phyloP scores from a whole-genome alignment of 768 basidiomycete genomes.

The Lyophyllum atratum region DNA sequence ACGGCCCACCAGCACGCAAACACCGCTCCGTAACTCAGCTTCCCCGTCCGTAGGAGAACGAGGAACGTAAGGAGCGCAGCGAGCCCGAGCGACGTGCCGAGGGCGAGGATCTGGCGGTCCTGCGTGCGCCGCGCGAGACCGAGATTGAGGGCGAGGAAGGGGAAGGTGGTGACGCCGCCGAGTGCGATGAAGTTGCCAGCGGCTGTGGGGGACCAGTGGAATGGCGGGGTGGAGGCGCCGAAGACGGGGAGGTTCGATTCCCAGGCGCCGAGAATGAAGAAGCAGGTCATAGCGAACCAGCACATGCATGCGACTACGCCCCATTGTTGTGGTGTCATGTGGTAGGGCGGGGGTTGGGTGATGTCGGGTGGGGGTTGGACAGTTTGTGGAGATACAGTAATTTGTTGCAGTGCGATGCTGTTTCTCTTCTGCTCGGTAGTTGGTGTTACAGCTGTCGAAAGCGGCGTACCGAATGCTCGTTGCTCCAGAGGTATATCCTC shows the following conservation, averaged over 20 bases:
- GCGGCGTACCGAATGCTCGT: not conserved
- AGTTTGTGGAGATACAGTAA: not conserved
- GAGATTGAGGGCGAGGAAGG: conserved; percentile 67
- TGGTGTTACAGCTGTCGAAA: not conserved
- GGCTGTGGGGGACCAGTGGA: conserved; percentile 60
- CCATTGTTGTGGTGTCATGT: conserved; percentile 37
- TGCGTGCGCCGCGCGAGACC: conserved; percentile 57
- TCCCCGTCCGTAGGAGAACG: conserved; percentile 37
- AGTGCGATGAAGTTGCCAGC: conserved; percentile 75
- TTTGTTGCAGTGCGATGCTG: conserved; percentile 4
- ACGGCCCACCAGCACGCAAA: conserved; percentile 57
- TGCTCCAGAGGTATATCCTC: conserved; percentile 9
- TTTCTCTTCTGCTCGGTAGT: not conserved
- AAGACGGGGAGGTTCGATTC: conserved; percentile 70
- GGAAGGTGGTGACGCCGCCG: conserved; percentile 61
- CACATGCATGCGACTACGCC: conserved; percentile 65
- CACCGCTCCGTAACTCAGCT: conserved; percentile 43
- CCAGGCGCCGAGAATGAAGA: conserved; percentile 71
- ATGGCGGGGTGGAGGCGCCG: conserved; percentile 38
- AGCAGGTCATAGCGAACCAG: conserved; percentile 70
- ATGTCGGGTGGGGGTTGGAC: not conserved
- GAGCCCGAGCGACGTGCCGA: conserved; percentile 52
- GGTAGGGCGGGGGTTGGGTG: conserved; percentile 4
- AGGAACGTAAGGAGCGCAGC: conserved; percentile 55
- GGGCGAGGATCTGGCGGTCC: conserved; percentile 58